Conservation (phyloP, 306 rosid genomes). For the Cajanus cajan region DNA sequence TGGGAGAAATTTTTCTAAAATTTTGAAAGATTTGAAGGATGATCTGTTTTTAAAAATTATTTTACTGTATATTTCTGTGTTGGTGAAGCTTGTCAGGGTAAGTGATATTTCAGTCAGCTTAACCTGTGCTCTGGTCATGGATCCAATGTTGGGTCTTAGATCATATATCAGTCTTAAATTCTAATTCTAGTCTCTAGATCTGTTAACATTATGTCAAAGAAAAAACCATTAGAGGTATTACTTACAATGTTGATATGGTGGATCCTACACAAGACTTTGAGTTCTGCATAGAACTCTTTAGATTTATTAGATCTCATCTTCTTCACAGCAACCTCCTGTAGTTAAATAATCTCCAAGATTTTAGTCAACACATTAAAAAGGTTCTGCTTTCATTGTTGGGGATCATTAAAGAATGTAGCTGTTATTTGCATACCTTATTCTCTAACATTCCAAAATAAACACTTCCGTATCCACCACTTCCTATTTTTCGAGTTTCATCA, state of each 20-base stretch:
- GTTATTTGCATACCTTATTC: slow-evolving; percentile 45
- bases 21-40: too few species aligned
- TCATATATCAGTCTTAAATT: background rate
- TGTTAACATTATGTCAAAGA: background rate
- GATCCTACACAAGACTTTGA: slow-evolving; percentile 64
- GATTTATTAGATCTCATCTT: slow-evolving; percentile 69
- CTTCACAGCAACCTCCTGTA: slow-evolving; percentile 77
- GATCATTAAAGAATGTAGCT: background rate
- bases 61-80: background rate
- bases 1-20: too few species aligned
- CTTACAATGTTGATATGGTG: slow-evolving; percentile 60
- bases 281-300: slow-evolving; percentile 76
- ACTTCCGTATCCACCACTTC: slow-evolving; percentile 70
- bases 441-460: slow-evolving; percentile 60
- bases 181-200: background rate
- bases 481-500: slow-evolving; percentile 49
- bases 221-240: background rate
- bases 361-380: background rate
- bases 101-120: background rate
- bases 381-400: background rate
- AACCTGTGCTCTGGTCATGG: too few species aligned
- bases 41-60: too few species aligned
- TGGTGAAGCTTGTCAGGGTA: background rate
- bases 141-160: too few species aligned
- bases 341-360: slow-evolving; percentile 24